Evolutionary conservation across 2,329 filamentous ascomycete species (phyloP).

Genomic region (Microsporum ferrugineum): DNA sequence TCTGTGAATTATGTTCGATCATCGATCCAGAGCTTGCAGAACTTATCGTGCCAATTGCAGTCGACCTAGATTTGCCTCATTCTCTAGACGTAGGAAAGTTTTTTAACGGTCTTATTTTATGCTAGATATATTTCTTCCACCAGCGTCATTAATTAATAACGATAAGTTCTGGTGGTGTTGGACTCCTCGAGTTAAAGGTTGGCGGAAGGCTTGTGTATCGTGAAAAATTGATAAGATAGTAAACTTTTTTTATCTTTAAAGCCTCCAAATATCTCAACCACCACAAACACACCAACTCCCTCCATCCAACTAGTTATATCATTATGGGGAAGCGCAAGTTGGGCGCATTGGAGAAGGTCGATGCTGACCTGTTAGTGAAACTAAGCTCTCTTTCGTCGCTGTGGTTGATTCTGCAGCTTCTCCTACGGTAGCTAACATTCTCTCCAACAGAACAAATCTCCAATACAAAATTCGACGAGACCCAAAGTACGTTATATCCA

Average conservation of each 20-base stretch:
- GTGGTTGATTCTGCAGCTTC: conserved; percentile 5
- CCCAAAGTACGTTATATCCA: conserved; percentile 50
- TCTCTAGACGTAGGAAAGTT: background rate
- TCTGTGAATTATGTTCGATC: background rate
- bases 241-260: background rate
- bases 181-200: background rate
- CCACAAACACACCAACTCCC: conserved; percentile 57
- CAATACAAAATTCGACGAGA: conserved; percentile 87
- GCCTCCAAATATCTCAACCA: background rate
- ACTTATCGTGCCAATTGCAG: background rate
- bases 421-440: conserved; percentile 16
- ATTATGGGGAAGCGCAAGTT: conserved; percentile 77
- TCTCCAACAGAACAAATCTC: conserved; percentile 54
- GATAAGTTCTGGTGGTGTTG: no score
- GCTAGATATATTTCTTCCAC: no score
- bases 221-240: conserved; percentile 3
- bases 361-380: conserved; percentile 63
- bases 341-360: conserved; percentile 86
- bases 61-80: background rate
- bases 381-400: background rate
- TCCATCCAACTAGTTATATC: conserved; percentile 4
- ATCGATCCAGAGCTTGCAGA: background rate
- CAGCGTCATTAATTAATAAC: background rate
- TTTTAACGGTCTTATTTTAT: background rate
- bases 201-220: background rate